Evolutionary conservation across 768 basidiomycete species (phyloP), one percentile per base, ranked within the genome.

Genomic region (Mycena pura): DNA sequence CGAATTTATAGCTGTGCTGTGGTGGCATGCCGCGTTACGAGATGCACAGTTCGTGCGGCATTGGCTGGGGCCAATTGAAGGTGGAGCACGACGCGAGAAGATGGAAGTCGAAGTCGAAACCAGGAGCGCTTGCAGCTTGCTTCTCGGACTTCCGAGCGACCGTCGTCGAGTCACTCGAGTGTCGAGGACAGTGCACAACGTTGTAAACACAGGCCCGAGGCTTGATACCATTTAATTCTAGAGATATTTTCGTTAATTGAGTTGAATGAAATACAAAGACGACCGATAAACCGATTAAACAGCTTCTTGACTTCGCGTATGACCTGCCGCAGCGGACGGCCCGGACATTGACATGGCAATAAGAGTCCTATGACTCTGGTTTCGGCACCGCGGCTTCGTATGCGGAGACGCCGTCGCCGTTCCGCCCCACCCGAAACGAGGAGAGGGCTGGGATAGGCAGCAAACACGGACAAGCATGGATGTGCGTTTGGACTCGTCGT

Each of bases 301-400:
- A 51, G 13, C 34, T 50, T 50, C 34, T 50, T 25, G 48, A 25
- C 48, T 50, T 50, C 48, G 50, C 50, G 50, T 52, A 52, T 52
- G 50, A 52, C 50, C 50, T 52, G 39, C n/a, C n/a, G n/a, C n/a
- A n/a, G n/a, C 50, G 50, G n/a, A 29, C 50, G 48, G 48, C 48
- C 48, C 48, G 48, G 47, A 49, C 31, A 34, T 36, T n/a, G n/a
- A n/a, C n/a, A n/a, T n/a, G n/a, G n/a, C n/a, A n/a, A n/a, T n/a
- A n/a, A n/a, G n/a, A n/a, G n/a, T n/a, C n/a, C n/a, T n/a, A n/a
- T n/a, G n/a, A n/a, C n/a, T n/a, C n/a, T n/a, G n/a, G n/a, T n/a
- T n/a, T n/a, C n/a, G n/a, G n/a, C n/a, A n/a, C n/a, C n/a, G n/a
- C n/a, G n/a, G n/a, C n/a, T n/a, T n/a, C n/a, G n/a, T n/a, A n/a